phyloP scores from a whole-genome alignment of 352 stramenopile species.

The Pythium rhizo-oryzae region DNA sequence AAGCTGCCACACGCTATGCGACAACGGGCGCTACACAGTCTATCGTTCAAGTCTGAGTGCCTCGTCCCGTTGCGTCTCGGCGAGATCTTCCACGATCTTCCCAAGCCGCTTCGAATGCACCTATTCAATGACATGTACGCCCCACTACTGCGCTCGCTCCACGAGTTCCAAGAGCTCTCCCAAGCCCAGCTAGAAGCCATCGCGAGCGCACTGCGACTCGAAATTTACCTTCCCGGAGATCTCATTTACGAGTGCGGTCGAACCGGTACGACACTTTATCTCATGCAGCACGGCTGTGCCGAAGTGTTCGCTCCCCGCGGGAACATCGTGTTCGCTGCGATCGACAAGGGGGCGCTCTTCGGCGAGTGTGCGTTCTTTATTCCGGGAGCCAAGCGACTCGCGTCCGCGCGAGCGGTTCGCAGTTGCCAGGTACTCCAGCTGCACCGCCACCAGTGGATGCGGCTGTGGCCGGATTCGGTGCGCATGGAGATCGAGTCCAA shows the following conservation, averaged over 20 bases:
- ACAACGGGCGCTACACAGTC: slow-evolving; percentile 49
- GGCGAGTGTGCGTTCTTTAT: slow-evolving; percentile 73
- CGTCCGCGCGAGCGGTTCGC: slow-evolving; percentile 47
- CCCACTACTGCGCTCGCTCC: slow-evolving; percentile 32
- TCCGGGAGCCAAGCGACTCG: slow-evolving; percentile 43
- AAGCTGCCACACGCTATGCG: slow-evolving; percentile 45
- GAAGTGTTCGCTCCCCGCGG: slow-evolving; percentile 48
- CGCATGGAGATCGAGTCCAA: slow-evolving; percentile 44
- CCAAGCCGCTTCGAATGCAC: slow-evolving; percentile 35
- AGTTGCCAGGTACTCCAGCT: slow-evolving; percentile 71
- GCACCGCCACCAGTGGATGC: slow-evolving; percentile 47
- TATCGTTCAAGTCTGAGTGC: slow-evolving; percentile 59
- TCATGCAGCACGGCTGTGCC: slow-evolving; percentile 52
- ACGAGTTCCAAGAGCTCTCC: slow-evolving; percentile 43
- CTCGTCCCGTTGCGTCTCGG: slow-evolving; percentile 41
- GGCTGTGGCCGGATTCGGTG: slow-evolving; percentile 45
- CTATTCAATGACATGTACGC: slow-evolving; percentile 66
- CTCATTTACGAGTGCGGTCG: slow-evolving; percentile 57
- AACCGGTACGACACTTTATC: slow-evolving; percentile 42
- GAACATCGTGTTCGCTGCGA: slow-evolving; percentile 40
- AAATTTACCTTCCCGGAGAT: slow-evolving; percentile 69
- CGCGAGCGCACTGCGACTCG: slow-evolving; percentile 46
- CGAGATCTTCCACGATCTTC: slow-evolving; percentile 53
- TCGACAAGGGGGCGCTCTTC: slow-evolving; percentile 43
- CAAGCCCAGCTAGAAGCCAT: slow-evolving; percentile 54